phyloP scores from a whole-genome alignment of 805 yeast species.

The Pichia membranifaciens region DNA sequence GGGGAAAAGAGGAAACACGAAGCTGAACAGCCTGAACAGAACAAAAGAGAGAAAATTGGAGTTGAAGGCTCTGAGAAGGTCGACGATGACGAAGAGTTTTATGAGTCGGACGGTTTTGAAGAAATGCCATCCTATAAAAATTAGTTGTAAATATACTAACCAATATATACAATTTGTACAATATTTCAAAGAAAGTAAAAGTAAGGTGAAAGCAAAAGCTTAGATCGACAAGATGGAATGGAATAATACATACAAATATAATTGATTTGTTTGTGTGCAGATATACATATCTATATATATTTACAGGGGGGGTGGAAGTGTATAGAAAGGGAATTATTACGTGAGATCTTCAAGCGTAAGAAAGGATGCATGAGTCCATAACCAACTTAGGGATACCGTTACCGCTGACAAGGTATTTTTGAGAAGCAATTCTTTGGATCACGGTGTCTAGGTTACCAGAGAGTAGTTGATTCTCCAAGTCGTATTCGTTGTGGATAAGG shows the following conservation, averaged over 20 bases:
- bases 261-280: too few species aligned
- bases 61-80: neutral
- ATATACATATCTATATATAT: neutral
- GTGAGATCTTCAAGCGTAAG: constrained; percentile 22
- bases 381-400: constrained; percentile 60
- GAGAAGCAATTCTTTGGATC: constrained; percentile 35
- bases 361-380: constrained; percentile 35
- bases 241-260: too few species aligned
- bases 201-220: too few species aligned
- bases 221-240: too few species aligned
- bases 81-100: constrained; percentile 18
- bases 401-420: constrained; percentile 52
- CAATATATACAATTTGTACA: constrained; percentile 6
- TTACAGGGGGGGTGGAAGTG: neutral
- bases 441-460: constrained; percentile 16
- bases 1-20: constrained; percentile 10
- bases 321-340: neutral
- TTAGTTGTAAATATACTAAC: neutral
- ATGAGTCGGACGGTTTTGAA: constrained; percentile 34
- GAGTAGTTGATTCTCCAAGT: constrained; percentile 24
- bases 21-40: neutral
- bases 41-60: neutral
- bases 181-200: constrained; percentile 5
- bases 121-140: constrained; percentile 26
- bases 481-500: constrained; percentile 32